These are phyloP conservation scores for Chamaecrista fasciculata DNA, from an alignment of 306 rosid species.

Conservation along the genomic window DNA sequence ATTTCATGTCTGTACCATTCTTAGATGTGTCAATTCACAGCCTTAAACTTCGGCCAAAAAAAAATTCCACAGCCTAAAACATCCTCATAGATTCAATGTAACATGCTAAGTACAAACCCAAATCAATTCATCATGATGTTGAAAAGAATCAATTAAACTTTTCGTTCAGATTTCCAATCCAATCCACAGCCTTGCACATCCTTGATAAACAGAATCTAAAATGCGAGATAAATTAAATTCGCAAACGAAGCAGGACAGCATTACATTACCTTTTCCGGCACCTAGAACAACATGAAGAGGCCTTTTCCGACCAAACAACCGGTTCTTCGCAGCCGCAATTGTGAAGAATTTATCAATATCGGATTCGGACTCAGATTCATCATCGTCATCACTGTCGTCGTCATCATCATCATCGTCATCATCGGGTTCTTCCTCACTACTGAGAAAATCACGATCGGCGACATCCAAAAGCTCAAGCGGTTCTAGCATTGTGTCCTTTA, in stretches of 20 bases:
- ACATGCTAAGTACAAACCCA: conserved; percentile 5
- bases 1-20: too few relatives aligned
- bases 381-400: conserved; percentile 32
- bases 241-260: neutral
- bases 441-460: conserved; percentile 50
- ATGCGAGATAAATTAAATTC: neutral
- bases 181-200: neutral
- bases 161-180: neutral
- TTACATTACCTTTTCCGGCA: conserved; percentile 49
- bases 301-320: conserved; percentile 52
- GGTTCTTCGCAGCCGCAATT: conserved; percentile 37
- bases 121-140: neutral
- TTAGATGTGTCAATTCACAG: too few relatives aligned
- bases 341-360: conserved; percentile 42
- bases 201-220: neutral
- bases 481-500: conserved; percentile 30
- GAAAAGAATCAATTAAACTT: neutral
- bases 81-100: too few relatives aligned
- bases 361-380: conserved; percentile 47
- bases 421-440: conserved; percentile 8
- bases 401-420: conserved; percentile 42
- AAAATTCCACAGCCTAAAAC: too few relatives aligned
- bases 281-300: conserved; percentile 59
- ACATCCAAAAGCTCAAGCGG: conserved; percentile 43
- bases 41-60: too few relatives aligned